A percentile compares a stretch with the other conserved stretches of the same genome.
phyloP scores from a whole-genome alignment of 129 eudicot species.

The Daucus carota region DH1_v3.0 NC_030382.2:35361001-35361500 shows the following conservation, averaged over 20 bases:
- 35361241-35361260: constrained; percentile 24
- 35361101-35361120: constrained; percentile 17
- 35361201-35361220: constrained; percentile 27
- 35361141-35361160: constrained; percentile 27
- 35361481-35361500: no score
- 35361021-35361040: constrained; percentile 29
- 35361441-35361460: constrained; percentile 22
- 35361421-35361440: neutral
- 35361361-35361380: neutral
- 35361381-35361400: neutral
- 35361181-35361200: constrained; percentile 22
- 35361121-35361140: constrained; percentile 45
- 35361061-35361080: constrained; percentile 67
- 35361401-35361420: neutral
- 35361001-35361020: constrained; percentile 18
- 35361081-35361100: constrained; percentile 39
- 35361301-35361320: constrained; percentile 26
- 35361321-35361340: neutral
- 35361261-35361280: constrained; percentile 42
- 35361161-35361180: constrained; percentile 16
- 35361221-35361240: constrained; percentile 28
- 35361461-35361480: no score
- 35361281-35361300: constrained; percentile 45
- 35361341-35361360: neutral
- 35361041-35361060: constrained; percentile 36